Evolutionary conservation across 495 filamentous ascomycete species (phyloP), one percentile per base, ranked within the genome.

Genomic region (Aspergillus funiculosus): DNA sequence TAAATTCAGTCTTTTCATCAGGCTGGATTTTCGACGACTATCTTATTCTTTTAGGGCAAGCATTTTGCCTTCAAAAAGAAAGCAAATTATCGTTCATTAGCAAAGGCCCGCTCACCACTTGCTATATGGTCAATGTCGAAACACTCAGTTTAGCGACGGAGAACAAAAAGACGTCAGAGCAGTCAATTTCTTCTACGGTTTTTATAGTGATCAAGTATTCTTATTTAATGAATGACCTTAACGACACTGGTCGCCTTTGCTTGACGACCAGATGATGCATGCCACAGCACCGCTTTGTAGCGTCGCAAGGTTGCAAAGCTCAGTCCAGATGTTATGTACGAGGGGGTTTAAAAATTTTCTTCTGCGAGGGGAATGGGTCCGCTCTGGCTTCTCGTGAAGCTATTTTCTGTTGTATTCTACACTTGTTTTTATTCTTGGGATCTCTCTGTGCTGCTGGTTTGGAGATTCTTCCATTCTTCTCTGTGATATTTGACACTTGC

Each of bases 161-260:
- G 37, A 39, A 39, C n/a, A n/a, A 26, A 6, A 39, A 39, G 20
- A 13, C 6, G 35, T 26, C n/a, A 1, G 28, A 38, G 2, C 5
- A 18, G n/a, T 21, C 11, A 13, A 9, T 11, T 31, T 24, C 8
- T 43, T 48, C 34, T 39, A 15, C 35, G 38, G 20, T 34, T 51
- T 43, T 30, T 45, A 44, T 35, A 46, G 56, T 43, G 50, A 22
- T 36, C 34, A 50, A 51, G 29, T 51, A 54, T 52, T n/a, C 36
- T 39, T 64, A 63, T 65, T 70, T 70, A 70, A 70, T 70, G 57
- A 68, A 70, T 62, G 67, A 70, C 58, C 61, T 52, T 70, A 58
- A 68, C 57, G 64, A 70, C 57, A 54, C 59, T 61, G 62, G 64
- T 53, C 56, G 57, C 47, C 49, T 52, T 54, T 40, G 52, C 58